These are phyloP conservation scores for Quercus dentata DNA, from an alignment of 306 rosid genomes.

Conservation along the genomic window DNA sequence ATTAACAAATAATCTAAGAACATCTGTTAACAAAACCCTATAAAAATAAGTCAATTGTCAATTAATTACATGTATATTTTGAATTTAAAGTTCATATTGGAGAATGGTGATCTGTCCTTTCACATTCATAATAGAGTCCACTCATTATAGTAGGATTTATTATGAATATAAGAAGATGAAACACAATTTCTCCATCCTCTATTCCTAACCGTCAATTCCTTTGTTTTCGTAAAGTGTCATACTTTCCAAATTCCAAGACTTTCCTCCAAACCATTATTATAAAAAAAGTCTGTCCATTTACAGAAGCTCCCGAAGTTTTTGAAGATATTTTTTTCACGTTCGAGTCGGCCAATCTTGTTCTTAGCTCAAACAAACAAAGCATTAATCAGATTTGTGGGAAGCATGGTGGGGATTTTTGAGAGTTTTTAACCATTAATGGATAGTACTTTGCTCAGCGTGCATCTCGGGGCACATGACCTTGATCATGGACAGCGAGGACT, in stretches of 20 bases:
- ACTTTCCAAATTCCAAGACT: too few relatives aligned
- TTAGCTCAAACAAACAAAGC: background rate
- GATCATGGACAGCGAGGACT: slow-evolving; percentile 9
- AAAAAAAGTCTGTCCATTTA: background rate
- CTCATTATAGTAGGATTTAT: accelerated
- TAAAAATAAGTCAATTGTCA: too few relatives aligned
- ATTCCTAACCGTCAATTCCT: too few relatives aligned
- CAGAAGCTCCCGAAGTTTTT: background rate
- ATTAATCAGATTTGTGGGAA: background rate
- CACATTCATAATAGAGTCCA: too few relatives aligned
- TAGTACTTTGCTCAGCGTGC: background rate
- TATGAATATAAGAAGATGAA: accelerated
- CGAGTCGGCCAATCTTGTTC: background rate
- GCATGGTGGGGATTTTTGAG: background rate
- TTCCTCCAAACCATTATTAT: too few relatives aligned
- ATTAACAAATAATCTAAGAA: too few relatives aligned
- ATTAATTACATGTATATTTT: too few relatives aligned
- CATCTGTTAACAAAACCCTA: accelerated
- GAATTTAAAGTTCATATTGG: too few relatives aligned
- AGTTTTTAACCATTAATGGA: background rate
- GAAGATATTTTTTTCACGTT: background rate
- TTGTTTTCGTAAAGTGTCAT: too few relatives aligned
- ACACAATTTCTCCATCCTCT: too few relatives aligned
- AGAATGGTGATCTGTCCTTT: accelerated
- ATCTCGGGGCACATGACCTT: slow-evolving; percentile 7